These are phyloP conservation scores for Telopea speciosissima DNA, from an alignment of 177 flowering plant species.

Conservation along the genomic window DNA sequence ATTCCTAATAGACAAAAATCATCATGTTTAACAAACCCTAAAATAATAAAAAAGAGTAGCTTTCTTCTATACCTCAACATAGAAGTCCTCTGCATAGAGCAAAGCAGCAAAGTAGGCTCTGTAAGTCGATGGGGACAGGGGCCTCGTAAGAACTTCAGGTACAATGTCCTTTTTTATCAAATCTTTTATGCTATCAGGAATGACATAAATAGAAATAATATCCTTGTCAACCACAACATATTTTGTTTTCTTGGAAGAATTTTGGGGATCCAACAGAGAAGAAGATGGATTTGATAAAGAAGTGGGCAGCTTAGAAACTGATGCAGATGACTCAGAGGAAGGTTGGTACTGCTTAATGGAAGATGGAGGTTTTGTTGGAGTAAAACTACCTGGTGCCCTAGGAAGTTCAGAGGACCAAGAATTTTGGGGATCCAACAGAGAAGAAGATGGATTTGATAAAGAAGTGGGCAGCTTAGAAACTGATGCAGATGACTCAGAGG, in stretches of 20 bases:
- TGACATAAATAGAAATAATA: constrained; percentile 10
- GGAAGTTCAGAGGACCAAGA: too few species aligned
- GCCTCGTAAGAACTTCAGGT: constrained; percentile 27
- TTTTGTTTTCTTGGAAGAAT: neutral
- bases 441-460: neutral
- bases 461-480: neutral
- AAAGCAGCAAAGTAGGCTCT: constrained; percentile 37
- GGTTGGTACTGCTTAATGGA: neutral
- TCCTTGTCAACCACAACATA: constrained; percentile 11
- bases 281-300: constrained; percentile 6
- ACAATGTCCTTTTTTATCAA: constrained; percentile 27
- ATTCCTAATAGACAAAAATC: too few species aligned
- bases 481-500: neutral
- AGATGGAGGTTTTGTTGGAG: neutral
- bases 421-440: neutral
- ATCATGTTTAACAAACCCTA: too few species aligned
- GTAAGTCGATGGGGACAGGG: constrained; percentile 26
- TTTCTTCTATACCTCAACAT: constrained; percentile 28
- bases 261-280: constrained; percentile 3
- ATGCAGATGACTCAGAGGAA: neutral
- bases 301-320: neutral
- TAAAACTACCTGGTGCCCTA: neutral
- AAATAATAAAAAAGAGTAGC: neutral
- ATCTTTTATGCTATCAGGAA: constrained; percentile 26
- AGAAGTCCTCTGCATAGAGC: constrained; percentile 41